Evolutionary conservation across 192 early-diverging fungal species (phyloP).

Genomic region (Funneliformis mosseae): DNA sequence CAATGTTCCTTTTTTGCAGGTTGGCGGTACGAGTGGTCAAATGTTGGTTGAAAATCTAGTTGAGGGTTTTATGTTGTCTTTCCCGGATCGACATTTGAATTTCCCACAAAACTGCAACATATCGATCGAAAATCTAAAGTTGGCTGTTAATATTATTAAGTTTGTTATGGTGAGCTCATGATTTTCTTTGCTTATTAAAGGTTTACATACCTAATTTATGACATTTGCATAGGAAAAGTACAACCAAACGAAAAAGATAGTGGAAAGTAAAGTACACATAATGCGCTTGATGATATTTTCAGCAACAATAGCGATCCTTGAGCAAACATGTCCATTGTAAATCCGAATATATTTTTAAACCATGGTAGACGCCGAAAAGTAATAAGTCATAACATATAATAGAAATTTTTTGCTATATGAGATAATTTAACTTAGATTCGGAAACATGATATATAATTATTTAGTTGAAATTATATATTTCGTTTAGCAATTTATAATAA

Average conservation of each 20-base stretch:
- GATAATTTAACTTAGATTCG: constrained; percentile 17
- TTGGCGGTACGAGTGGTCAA: constrained; percentile 31
- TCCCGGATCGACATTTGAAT: constrained; percentile 32
- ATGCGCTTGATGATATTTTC: constrained; percentile 35
- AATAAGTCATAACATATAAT: constrained; percentile 19
- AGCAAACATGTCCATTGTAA: constrained; percentile 24
- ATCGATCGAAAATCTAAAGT: constrained; percentile 33
- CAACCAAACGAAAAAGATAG: constrained; percentile 25
- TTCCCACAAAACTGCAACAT: constrained; percentile 35
- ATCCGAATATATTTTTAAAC: constrained; percentile 27
- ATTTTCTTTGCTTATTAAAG: constrained; percentile 20
- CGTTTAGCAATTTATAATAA: no score
- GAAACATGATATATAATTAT: no score
- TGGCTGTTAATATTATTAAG: constrained; percentile 31
- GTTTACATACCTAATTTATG: constrained; percentile 31
- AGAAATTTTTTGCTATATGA: constrained; percentile 9
- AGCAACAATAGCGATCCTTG: constrained; percentile 4
- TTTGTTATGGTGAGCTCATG: constrained; percentile 31
- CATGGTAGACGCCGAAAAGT: constrained; percentile 30
- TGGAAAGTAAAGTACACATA: constrained; percentile 29
- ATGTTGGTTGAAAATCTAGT: constrained; percentile 33
- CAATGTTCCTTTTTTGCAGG: constrained; percentile 34
- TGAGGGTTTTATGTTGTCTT: constrained; percentile 29
- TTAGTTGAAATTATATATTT: no score
- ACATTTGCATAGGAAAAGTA: constrained; percentile 33